Evolutionary conservation across 2,329 filamentous ascomycete genomes (phyloP), one percentile per base, ranked within the genome.

Genomic region (Pseudogymnoascus sp.): DNA sequence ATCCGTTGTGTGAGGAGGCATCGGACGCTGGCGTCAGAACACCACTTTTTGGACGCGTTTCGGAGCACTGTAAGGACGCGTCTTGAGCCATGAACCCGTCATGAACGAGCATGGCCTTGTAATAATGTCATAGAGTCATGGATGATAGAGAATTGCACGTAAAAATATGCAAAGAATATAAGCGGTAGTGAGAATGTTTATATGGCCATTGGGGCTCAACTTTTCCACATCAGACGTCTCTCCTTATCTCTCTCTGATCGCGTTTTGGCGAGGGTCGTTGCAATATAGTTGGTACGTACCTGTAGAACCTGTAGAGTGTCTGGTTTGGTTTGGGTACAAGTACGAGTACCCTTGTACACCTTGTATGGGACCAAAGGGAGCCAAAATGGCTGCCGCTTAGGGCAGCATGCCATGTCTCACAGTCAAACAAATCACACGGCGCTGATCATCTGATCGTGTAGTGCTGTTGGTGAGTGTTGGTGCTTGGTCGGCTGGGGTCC

Each of bases 91-190:
- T 65, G 62, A 65, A 57, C 60, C 66, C 68, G 66, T 69, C 63
- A 67, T 69, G 71, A 64, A 65, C 67, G 67, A 64, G 72, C 72
- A 74, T 74, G 69, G 68, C 70, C 71, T 67, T 70, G 33, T 47
- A 64, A 65, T 73, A 73, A 67, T 64, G 61, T 71, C 71, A 71
- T 65, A 63, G 28, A 67, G 65, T 71, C 68, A 71, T 73, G 65
- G 68, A 68, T 66, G 61, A 66, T 23, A 63, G 64, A 68, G 28
- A 33, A 33, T 57, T 57, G 50, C 50, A 57, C 50, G 50, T 57
- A 57, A 57, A 57, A 57, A 57, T 57, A 57, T 57, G 50, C 50
- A 57, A 57, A 57, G 5, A 17, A 57, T 57, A 57, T 19, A 57
- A 33, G 50, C 50, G 17, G 17, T 33, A 57, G 50, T 57, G 50